phyloP scores from a whole-genome alignment of 1,284 basidiomycete species.

The Phellopilus nigrolimitatus region DNA sequence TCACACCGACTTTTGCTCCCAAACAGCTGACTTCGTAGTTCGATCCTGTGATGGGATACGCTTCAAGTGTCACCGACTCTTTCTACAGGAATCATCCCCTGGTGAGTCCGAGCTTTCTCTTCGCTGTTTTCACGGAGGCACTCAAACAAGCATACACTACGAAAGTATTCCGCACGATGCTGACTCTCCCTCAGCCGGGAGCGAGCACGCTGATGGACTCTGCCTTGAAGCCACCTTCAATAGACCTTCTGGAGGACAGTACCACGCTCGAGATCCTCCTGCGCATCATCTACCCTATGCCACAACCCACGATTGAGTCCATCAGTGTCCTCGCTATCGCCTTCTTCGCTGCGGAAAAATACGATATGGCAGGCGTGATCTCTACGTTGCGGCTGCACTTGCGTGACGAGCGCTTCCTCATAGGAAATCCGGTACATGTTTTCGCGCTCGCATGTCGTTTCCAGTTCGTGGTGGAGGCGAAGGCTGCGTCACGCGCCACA shows the following conservation, averaged over 20 bases:
- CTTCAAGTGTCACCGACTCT: slow-evolving; percentile 19
- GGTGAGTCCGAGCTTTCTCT: no score
- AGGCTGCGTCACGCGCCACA: slow-evolving; percentile 15
- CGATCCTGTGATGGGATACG: slow-evolving; percentile 16
- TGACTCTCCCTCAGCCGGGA: slow-evolving; percentile 17
- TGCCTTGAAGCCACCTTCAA: slow-evolving; percentile 9
- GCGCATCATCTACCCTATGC: slow-evolving; percentile 16
- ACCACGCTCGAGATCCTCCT: slow-evolving; percentile 16
- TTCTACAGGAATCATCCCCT: slow-evolving; percentile 19
- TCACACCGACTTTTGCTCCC: slow-evolving; percentile 17
- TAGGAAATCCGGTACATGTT: slow-evolving; percentile 12
- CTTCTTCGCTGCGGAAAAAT: slow-evolving; percentile 19
- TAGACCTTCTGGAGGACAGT: slow-evolving; percentile 18
- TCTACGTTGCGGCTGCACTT: slow-evolving; percentile 18
- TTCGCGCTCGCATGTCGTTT: slow-evolving; percentile 20
- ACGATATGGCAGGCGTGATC: slow-evolving; percentile 20
- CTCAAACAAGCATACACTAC: neutral
- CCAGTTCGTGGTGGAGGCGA: slow-evolving; percentile 14
- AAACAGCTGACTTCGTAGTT: slow-evolving; percentile 18
- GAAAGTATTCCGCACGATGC: slow-evolving; percentile 18
- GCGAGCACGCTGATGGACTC: slow-evolving; percentile 1
- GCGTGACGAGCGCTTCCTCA: slow-evolving; percentile 18
- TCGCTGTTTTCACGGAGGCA: neutral
- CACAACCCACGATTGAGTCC: slow-evolving; percentile 16
- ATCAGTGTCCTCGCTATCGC: slow-evolving; percentile 9